Base-by-base conservation (phyloP, 331 rosid genomes). In the Cydonia oblonga region DNA sequence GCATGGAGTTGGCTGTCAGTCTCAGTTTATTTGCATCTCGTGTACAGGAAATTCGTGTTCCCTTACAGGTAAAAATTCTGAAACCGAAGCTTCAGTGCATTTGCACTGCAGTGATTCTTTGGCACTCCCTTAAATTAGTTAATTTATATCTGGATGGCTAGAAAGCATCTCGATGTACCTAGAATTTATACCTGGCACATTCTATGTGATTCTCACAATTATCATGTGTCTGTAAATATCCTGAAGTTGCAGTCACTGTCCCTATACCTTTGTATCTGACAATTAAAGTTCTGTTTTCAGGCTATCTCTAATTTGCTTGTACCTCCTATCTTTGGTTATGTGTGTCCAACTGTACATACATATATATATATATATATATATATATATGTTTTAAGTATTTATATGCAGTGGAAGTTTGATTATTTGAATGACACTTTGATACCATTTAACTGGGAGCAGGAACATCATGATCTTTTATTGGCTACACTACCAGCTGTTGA, bases 1-100 rank as follows among this genome's bases (percentile, higher is more conserved):
- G 98, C 76, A 93, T 93, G 98, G 98, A 93, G 83, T 85, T 90
- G 85, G 98, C 98, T 86, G 97, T 93, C 80, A 93, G 97, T 89
- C 87, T 93, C 82, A 90, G 97, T 86, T 80, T 93, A 78, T 93
- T 93, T 89, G 97, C 98, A 65, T 93, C 98, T 63, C 86, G 98
- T 78, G 98, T 93, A 76, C 98, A 90, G 86, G 98, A 93, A 86
- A 90, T 90, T 58, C 97, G 98, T 33, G 96, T 93, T 81, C 96
- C 98, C 76, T 84, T 93, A 46, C 97, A 90, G 98, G 98, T 78
- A 51, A 68, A 22, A 59, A 60, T 69, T 78, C 62, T n/a, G 46
- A 46, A 66, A 35, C 53, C 15, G 19, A 26, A 63, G 59, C 65
- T 69, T 54, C 49, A 3, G 49, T 13, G 40, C 54, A 49, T 64